These are phyloP conservation scores for Penicillium daleae DNA, from an alignment of 495 filamentous ascomycete species.

Conservation along the genomic window DNA sequence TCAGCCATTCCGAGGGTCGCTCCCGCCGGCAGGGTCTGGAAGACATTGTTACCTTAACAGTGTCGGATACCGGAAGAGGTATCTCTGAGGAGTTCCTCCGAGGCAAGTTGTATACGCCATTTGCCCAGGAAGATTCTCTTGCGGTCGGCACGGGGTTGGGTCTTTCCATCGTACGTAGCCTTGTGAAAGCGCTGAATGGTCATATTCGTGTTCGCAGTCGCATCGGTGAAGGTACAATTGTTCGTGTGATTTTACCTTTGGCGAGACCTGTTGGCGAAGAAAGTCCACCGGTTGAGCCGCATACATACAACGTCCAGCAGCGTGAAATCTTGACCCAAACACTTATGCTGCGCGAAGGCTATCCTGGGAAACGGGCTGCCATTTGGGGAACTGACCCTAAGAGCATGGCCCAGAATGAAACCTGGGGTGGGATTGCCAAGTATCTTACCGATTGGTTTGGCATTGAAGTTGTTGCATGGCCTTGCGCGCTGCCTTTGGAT, in stretches of 20 bases:
- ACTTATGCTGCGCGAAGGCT: slow-evolving; percentile 34
- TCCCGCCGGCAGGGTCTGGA: slow-evolving; percentile 39
- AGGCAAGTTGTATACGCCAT: slow-evolving; percentile 71
- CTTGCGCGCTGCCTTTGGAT: slow-evolving; percentile 34
- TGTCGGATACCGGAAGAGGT: slow-evolving; percentile 72
- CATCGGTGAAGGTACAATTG: slow-evolving; percentile 53
- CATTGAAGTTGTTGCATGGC: slow-evolving; percentile 45
- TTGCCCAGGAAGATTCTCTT: slow-evolving; percentile 72
- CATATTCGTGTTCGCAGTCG: slow-evolving; percentile 56
- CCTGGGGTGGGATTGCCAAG: slow-evolving; percentile 31
- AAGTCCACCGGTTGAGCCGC: slow-evolving; percentile 26
- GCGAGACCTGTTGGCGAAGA: slow-evolving; percentile 37
- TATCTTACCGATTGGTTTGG: slow-evolving; percentile 52
- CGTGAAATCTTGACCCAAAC: slow-evolving; percentile 32
- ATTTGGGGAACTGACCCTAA: slow-evolving; percentile 35
- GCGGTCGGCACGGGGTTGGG: slow-evolving; percentile 59
- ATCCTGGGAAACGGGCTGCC: slow-evolving; percentile 28
- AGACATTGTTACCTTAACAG: slow-evolving; percentile 52
- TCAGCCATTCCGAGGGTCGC: slow-evolving; percentile 39
- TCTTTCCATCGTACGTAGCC: slow-evolving; percentile 57
- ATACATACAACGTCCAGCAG: slow-evolving; percentile 22
- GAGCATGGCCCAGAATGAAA: slow-evolving; percentile 11
- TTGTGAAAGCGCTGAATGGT: slow-evolving; percentile 57
- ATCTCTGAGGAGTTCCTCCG: slow-evolving; percentile 73
- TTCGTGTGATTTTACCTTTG: slow-evolving; percentile 53